These are phyloP conservation scores for Dissophora globulifera DNA, from an alignment of 192 early-diverging fungal genomes.

Conservation along the genomic window DNA sequence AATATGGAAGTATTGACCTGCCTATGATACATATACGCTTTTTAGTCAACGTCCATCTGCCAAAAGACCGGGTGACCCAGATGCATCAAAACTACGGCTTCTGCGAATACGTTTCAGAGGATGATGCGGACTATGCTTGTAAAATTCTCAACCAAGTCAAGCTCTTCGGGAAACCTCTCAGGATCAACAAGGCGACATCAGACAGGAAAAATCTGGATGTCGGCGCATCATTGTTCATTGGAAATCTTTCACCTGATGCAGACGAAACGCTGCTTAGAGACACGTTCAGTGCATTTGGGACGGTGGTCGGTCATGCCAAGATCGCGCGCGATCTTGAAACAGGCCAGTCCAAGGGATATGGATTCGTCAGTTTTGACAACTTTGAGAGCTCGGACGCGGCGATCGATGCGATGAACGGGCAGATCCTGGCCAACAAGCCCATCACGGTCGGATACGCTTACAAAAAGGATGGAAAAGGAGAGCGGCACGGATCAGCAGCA, in stretches of 20 bases:
- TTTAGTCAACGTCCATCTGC: constrained; percentile 95
- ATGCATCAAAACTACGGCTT: constrained; percentile 96
- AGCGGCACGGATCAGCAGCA: constrained; percentile 94
- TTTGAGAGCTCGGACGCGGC: constrained; percentile 98
- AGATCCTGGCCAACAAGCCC: constrained; percentile 94
- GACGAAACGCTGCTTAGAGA: constrained; percentile 94
- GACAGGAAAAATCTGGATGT: constrained; percentile 90
- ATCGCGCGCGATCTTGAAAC: constrained; percentile 87
- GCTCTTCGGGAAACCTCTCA: constrained; percentile 93
- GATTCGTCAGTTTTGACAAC: constrained; percentile 90
- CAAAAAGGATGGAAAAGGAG: constrained; percentile 99
- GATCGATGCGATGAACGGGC: constrained; percentile 97
- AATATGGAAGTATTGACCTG: too few relatives aligned
- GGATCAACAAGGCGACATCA: constrained; percentile 93
- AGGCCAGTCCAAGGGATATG: constrained; percentile 91
- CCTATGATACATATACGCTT: too few relatives aligned
- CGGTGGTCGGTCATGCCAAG: constrained; percentile 71
- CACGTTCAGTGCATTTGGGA: constrained; percentile 95
- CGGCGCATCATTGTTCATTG: constrained; percentile 96
- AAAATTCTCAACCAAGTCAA: constrained; percentile 98
- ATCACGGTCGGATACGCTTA: constrained; percentile 93
- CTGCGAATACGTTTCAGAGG: constrained; percentile 91
- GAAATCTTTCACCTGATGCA: constrained; percentile 92
- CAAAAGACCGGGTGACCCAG: constrained; percentile 97
- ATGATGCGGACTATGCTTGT: constrained; percentile 96